Base-by-base conservation (phyloP, 768 basidiomycete species). In the Agrocybe pediades region DNA sequence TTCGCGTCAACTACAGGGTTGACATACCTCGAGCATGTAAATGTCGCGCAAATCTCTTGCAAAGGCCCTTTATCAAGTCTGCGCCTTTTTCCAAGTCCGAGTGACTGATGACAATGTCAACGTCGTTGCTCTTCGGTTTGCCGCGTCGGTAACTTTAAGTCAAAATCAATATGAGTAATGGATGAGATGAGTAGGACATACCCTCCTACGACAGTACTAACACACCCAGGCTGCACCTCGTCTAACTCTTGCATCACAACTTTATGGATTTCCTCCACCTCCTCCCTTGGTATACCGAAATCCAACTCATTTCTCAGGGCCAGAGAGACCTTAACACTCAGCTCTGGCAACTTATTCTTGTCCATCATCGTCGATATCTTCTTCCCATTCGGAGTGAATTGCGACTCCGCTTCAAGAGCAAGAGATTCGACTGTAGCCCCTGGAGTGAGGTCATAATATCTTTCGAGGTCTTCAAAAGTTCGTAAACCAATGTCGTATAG, bases 41-140 rank as follows among this genome's bases (percentile, higher is more conserved):
- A 49, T 74, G 71, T 39, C 73, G 73, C 9, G 90, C 75, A 5
- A 95, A 69, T 52, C 71, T 78, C 53, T 80, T 76, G 59, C 86
- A 83, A 1, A 94, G 73, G 3, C 80, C 85, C 53, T 80, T 83
- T n/a, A 87, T 77, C 41, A 79, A 75, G 8, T 66, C 69, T 24
- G 63, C 73, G 8, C 78, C 81, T 4, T 63, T 67, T 40, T 68
- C 59, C 47, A 69, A 61, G 57, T 84, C 78, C 0, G 81, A 74
- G 62, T 95, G 90, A 29, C 86, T 89, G 64, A 96, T 88, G 1
- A 97, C 83, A 51, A 98, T 88, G 62, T 98, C 95, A 25, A 94
- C 85, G 64, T 97, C 95, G 62, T 88, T 91, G 63, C 88, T 91
- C 55, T 84, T 71, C 2, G 71, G 62, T 66, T 96, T 96, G 1